Evolutionary conservation across 192 early-diverging fungal species (phyloP), one percentile per base, ranked within the genome.

Genomic region (Coemansia furcata): DNA sequence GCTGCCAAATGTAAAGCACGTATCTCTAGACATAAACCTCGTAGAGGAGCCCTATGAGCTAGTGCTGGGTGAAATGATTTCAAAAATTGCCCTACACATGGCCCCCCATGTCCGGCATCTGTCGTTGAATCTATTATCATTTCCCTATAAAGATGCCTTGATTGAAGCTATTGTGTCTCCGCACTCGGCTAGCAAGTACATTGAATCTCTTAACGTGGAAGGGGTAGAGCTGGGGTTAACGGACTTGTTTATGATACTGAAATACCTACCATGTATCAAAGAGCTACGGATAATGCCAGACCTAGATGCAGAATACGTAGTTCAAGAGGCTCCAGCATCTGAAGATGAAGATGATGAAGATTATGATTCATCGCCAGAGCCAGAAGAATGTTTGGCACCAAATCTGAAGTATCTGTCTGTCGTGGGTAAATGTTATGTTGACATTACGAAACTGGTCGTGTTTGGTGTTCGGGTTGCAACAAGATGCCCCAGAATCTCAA

Each of bases 11-110:
- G 33, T 38, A 36, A 60, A 5, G 21, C n/a, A 39, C 14, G 36
- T 60, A 4, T 60, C 36, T 10, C 36, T 60, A 23, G 36, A 60
- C 6, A 38, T 60, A 3, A 39, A 60, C 11, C 8, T 60, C 12
- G 36, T 36, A 8, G 58, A 60, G 10, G 58, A 60, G 9, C 35
- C 58, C 35, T 36, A 60, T n/a, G 36, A 60, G 8, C 15, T 33
- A 17, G 30, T 17, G 15, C 54, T 57, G 2, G 54, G 54, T 5
- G 54, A 57, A 57, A 57, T 57, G 36, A 37, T 60, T 38, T 60
- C 36, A 39, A 60, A 60, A 60, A 60, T 36, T 21, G 58, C 58
- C 36, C 26, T 60, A n/a, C 58, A 60, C 5, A 60, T 60, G 12
- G 58, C 35, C 0, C 58, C 33, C 7, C 58, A 4, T 11, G 58